These are phyloP conservation scores for Rhynchospora pubera DNA, from an alignment of 176 grass and related monocot genomes.

Conservation along the genomic window DNA sequence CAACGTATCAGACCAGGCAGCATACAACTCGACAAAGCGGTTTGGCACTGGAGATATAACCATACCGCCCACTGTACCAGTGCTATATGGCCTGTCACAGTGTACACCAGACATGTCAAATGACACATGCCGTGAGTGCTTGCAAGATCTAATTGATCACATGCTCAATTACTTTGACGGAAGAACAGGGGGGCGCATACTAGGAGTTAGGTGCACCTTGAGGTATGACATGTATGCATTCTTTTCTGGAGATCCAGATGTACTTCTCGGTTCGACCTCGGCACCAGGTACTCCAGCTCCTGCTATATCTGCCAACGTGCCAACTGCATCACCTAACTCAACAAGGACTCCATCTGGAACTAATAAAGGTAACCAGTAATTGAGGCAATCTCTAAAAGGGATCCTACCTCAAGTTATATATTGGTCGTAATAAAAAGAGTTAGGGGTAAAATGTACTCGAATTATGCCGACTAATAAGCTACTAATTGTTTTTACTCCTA, in stretches of 20 bases:
- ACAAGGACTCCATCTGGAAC: not conserved
- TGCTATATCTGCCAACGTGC: not conserved
- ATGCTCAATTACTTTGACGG: not conserved
- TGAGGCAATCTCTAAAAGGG: not conserved
- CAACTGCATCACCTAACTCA: not conserved
- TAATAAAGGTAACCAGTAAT: conserved; percentile 13
- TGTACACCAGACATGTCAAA: conserved; percentile 39
- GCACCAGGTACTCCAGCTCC: not conserved
- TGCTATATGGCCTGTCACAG: conserved; percentile 33
- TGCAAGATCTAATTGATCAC: not conserved
- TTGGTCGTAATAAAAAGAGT: too few species aligned
- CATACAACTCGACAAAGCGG: not conserved
- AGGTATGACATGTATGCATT: conserved; percentile 35
- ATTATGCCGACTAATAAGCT: too few species aligned
- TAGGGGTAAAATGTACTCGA: too few species aligned
- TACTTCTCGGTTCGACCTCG: not conserved
- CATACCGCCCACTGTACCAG: not conserved
- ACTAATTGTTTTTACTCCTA: too few species aligned
- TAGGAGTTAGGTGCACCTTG: conserved; percentile 23
- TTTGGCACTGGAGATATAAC: conserved; percentile 32
- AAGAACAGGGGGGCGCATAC: conserved; percentile 21
- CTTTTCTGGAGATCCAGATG: not conserved
- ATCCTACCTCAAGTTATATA: too few species aligned
- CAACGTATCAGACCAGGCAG: conserved; percentile 9
- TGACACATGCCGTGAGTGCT: conserved; percentile 20